Evolutionary conservation across 2,329 filamentous ascomycete genomes (phyloP).

Genomic region (Coniosporium tulheliwenetii): DNA sequence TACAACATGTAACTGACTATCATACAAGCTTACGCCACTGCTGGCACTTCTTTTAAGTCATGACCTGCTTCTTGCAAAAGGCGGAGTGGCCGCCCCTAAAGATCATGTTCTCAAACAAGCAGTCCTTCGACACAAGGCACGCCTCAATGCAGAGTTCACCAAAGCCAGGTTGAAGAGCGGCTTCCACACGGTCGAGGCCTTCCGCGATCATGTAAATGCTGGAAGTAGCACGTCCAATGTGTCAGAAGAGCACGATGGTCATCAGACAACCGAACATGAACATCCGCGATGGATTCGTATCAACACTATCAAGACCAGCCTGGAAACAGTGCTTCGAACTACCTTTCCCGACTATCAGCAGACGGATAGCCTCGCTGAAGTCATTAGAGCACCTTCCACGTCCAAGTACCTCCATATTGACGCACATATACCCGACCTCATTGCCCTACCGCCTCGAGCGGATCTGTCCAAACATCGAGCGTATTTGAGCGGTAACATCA

Average conservation of each 20-base stretch:
- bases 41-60: slow-evolving; percentile 73
- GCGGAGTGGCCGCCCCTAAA: slow-evolving; percentile 65
- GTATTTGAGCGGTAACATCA: slow-evolving; percentile 63
- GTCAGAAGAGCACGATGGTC: slow-evolving; percentile 14
- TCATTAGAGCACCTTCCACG: slow-evolving; percentile 32
- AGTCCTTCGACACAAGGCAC: slow-evolving; percentile 66
- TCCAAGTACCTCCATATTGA: slow-evolving; percentile 54
- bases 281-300: slow-evolving; percentile 89
- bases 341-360: slow-evolving; percentile 54
- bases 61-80: slow-evolving; percentile 69
- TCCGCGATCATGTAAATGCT: slow-evolving; percentile 42
- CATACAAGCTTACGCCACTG: slow-evolving; percentile 54
- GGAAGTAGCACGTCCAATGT: slow-evolving; percentile 6
- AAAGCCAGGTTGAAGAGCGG: slow-evolving; percentile 60
- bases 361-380: slow-evolving; percentile 35
- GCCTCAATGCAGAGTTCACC: slow-evolving; percentile 69
- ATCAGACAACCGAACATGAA: slow-evolving; percentile 14
- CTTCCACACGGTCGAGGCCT: slow-evolving; percentile 49
- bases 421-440: slow-evolving; percentile 62
- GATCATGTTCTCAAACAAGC: slow-evolving; percentile 63
- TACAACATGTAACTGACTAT: not conserved
- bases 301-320: slow-evolving; percentile 58
- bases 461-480: slow-evolving; percentile 60
- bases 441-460: slow-evolving; percentile 58
- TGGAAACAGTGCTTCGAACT: slow-evolving; percentile 56